These are phyloP conservation scores for Themeda triandra DNA, from an alignment of 176 grass and related monocot genomes.

Conservation along the genomic window DNA sequence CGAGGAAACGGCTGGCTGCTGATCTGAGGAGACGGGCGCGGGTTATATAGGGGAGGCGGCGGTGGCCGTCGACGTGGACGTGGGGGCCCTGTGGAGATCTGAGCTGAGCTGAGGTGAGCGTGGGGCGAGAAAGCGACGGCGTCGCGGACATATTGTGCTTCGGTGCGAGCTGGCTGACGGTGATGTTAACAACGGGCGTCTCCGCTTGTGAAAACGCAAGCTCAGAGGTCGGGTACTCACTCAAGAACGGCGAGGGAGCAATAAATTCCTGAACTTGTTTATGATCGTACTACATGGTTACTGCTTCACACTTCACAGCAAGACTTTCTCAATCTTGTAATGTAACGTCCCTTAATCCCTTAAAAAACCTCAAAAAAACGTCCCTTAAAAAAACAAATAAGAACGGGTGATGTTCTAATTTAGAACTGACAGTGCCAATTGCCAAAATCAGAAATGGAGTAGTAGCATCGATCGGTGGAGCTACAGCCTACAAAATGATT, in stretches of 20 bases:
- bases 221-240: background rate
- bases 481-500: constrained; percentile 1
- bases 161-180: background rate
- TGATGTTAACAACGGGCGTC: background rate
- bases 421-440: background rate
- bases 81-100: constrained; percentile 24
- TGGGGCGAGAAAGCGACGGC: constrained; percentile 7
- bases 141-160: background rate
- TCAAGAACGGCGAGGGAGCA: background rate
- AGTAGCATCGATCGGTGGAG: background rate
- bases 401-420: background rate
- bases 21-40: background rate
- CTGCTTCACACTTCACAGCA: background rate
- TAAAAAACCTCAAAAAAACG: no score
- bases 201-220: constrained; percentile 11
- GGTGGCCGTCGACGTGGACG: constrained; percentile 8
- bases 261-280: background rate
- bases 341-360: background rate
- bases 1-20: background rate
- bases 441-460: background rate
- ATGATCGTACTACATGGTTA: background rate
- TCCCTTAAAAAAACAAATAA: background rate
- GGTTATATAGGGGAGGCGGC: constrained; percentile 41
- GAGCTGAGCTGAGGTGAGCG: background rate
- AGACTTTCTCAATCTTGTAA: background rate